phyloP scores from a whole-genome alignment of 2,329 filamentous ascomycete genomes.

The Zelopaecilomyces penicillatus region DNA sequence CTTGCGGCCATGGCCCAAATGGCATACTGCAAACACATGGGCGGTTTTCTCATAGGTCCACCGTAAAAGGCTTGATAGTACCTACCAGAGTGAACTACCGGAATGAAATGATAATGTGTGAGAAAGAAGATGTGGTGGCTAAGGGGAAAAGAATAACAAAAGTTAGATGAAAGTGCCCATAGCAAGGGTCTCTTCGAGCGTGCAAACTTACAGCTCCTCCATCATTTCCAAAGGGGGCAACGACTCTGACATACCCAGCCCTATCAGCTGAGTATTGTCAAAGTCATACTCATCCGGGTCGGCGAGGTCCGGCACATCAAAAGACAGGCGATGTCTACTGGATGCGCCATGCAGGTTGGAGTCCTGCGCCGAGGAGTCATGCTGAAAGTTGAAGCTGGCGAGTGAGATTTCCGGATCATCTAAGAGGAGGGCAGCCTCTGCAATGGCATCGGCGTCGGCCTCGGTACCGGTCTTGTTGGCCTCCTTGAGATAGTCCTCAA shows the following conservation, averaged over 20 bases:
- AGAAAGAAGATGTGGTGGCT: slow-evolving; percentile 71
- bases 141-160: neutral
- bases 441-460: neutral
- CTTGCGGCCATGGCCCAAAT: slow-evolving; percentile 79
- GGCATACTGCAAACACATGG: slow-evolving; percentile 74
- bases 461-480: slow-evolving; percentile 35
- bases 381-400: slow-evolving; percentile 9
- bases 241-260: slow-evolving; percentile 72
- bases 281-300: slow-evolving; percentile 9
- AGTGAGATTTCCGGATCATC: slow-evolving; percentile 3
- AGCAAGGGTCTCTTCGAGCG: neutral
- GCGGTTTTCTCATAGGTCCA: slow-evolving; percentile 66
- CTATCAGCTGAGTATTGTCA: slow-evolving; percentile 47
- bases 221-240: slow-evolving; percentile 71
- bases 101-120: slow-evolving; percentile 61
- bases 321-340: slow-evolving; percentile 8
- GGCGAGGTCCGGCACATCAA: slow-evolving; percentile 11
- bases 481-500: slow-evolving; percentile 69
- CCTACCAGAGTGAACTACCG: slow-evolving; percentile 69
- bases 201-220: slow-evolving; percentile 62
- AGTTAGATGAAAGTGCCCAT: slow-evolving; percentile 2
- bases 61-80: slow-evolving; percentile 68
- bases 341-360: slow-evolving; percentile 7
- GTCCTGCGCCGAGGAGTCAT: slow-evolving; percentile 10
- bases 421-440: neutral